Evolutionary conservation across 345 rosid species (phyloP).

Genomic region (Capsella bursapastoris): DNA sequence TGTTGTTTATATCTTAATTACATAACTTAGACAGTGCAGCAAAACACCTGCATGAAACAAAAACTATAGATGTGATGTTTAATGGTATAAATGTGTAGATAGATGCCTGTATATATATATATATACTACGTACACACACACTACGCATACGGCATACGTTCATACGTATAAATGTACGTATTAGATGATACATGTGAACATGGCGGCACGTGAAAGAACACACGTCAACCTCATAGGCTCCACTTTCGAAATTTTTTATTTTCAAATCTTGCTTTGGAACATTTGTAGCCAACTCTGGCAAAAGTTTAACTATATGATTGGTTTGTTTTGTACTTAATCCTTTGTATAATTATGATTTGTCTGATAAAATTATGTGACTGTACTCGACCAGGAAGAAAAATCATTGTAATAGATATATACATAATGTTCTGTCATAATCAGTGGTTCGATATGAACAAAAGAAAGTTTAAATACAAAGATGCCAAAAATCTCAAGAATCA

Average conservation of each 20-base stretch:
- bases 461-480: not conserved
- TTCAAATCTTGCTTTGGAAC: constrained; percentile 13
- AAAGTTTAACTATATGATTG: constrained; percentile 18
- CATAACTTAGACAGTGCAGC: constrained; percentile 14
- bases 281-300: constrained; percentile 1
- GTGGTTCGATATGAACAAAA: constrained; percentile 11
- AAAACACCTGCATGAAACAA: not conserved
- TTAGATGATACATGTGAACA: constrained; percentile 40
- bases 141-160: not conserved
- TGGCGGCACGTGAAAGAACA: constrained; percentile 48
- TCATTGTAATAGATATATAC: not conserved
- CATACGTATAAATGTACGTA: constrained; percentile 29
- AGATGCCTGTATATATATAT: not conserved
- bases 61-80: not conserved
- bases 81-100: not conserved
- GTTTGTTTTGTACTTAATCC: constrained; percentile 12
- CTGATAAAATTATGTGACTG: constrained; percentile 21
- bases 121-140: not conserved
- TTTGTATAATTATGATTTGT: constrained; percentile 22
- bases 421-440: constrained; percentile 22
- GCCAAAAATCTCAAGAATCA: not conserved
- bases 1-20: not conserved
- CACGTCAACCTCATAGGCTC: constrained; percentile 38
- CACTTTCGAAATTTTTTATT: not conserved
- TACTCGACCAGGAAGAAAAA: constrained; percentile 10